Percentiles rank a stretch among this genome's conserved stretches.
phyloP scores from a whole-genome alignment of 306 rosid species.

The Lablab purpureus region DNA sequence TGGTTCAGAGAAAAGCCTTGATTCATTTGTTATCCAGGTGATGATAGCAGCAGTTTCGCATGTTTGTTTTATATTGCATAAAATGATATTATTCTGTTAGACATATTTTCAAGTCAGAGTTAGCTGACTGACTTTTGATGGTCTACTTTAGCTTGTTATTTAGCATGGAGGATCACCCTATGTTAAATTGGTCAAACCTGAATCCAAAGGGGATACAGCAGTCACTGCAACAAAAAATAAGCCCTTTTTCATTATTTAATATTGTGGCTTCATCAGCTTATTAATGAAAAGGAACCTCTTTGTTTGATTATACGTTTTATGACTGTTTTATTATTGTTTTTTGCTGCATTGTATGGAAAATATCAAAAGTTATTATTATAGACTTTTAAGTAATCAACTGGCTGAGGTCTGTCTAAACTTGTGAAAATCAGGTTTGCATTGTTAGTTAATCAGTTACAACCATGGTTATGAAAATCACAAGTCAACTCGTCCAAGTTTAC shows the following conservation, averaged over 20 bases:
- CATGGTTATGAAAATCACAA: too few relatives aligned
- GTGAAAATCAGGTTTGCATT: conserved; percentile 17
- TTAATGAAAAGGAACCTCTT: conserved; percentile 1
- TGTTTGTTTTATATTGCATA: conserved; percentile 28
- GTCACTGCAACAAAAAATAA: background rate
- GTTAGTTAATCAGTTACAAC: background rate
- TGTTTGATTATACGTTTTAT: conserved; percentile 20
- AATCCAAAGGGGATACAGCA: background rate
- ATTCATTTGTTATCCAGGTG: conserved; percentile 93
- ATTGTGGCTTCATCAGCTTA: background rate
- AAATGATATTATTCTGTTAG: background rate
- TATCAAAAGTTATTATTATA: conserved; percentile 20
- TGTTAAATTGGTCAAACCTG: background rate
- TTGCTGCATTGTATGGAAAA: background rate
- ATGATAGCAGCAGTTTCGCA: conserved; percentile 29
- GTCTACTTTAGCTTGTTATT: conserved; percentile 19
- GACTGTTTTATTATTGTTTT: background rate
- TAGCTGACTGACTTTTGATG: conserved; percentile 12
- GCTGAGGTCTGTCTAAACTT: conserved; percentile 27
- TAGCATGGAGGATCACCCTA: conserved; percentile 3
- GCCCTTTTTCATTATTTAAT: background rate
- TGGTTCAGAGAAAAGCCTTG: conserved; percentile 91
- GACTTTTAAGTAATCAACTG: conserved; percentile 27
- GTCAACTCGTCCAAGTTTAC: too few relatives aligned
- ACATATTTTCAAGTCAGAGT: conserved; percentile 33